Percentiles rank a stretch among this genome's conserved stretches.
Evolutionary conservation across 2,329 filamentous ascomycete species (phyloP).

Genomic region (Pseudogymnoascus sp.): DNA sequence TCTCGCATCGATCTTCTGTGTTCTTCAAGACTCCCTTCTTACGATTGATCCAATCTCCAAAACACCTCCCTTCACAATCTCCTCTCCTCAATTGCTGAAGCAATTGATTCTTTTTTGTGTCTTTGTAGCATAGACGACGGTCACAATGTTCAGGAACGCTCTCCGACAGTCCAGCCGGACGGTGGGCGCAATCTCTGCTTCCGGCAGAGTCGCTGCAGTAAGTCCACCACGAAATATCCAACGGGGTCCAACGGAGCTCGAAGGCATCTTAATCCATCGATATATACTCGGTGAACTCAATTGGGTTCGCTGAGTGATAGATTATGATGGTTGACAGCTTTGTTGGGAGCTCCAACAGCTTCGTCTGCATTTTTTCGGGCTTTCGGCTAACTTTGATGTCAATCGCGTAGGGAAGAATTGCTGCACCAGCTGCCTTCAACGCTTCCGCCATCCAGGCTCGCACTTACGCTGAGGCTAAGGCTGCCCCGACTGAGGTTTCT

Average conservation of each 20-base stretch:
- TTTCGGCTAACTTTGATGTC: slow-evolving; percentile 47
- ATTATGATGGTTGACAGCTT: slow-evolving; percentile 33
- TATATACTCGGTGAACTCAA: slow-evolving; percentile 34
- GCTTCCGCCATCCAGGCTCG: slow-evolving; percentile 64
- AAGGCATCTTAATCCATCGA: slow-evolving; percentile 24
- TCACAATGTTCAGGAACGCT: slow-evolving; percentile 94
- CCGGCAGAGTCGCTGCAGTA: slow-evolving; percentile 89
- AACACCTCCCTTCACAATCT: slow-evolving; percentile 40
- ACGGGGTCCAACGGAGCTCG: slow-evolving; percentile 33
- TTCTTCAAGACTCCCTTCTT: slow-evolving; percentile 9
- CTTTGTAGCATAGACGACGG: slow-evolving; percentile 44
- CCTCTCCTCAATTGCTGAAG: slow-evolving; percentile 56
- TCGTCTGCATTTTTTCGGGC: slow-evolving; percentile 34
- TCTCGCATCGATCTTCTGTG: slow-evolving; percentile 9
- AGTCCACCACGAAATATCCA: slow-evolving; percentile 47
- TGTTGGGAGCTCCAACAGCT: slow-evolving; percentile 28
- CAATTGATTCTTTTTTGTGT: slow-evolving; percentile 53
- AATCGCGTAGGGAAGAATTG: slow-evolving; percentile 68
- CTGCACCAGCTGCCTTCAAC: slow-evolving; percentile 69
- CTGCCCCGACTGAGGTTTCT: slow-evolving; percentile 93
- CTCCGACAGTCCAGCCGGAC: slow-evolving; percentile 93
- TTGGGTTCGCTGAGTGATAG: slow-evolving; percentile 21
- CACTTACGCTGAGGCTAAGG: slow-evolving; percentile 92
- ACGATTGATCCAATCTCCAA: slow-evolving; percentile 17
- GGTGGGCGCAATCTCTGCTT: slow-evolving; percentile 86